These are phyloP conservation scores for Nasturtium officinale DNA, from an alignment of 345 rosid species.

Conservation along the genomic window DNA sequence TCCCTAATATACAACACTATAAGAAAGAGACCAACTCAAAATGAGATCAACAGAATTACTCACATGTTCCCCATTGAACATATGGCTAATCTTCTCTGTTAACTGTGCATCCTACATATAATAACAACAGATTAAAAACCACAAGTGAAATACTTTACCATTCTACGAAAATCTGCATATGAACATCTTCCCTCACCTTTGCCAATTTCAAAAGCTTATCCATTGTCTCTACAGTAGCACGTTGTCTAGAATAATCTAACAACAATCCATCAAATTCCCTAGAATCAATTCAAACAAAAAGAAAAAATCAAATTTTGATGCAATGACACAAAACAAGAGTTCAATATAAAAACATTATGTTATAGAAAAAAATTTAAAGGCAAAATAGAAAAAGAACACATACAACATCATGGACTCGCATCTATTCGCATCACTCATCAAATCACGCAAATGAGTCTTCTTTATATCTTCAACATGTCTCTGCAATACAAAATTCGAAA, in stretches of 20 bases:
- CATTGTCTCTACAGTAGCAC: slow-evolving; percentile 65
- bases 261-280: slow-evolving; percentile 80
- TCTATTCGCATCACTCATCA: slow-evolving; percentile 67
- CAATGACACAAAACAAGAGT: background rate
- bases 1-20: no score
- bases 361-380: background rate
- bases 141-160: background rate
- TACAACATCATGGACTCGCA: slow-evolving; percentile 82
- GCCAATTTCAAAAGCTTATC: slow-evolving; percentile 73
- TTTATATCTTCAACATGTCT: slow-evolving; percentile 71
- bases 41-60: no score
- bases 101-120: slow-evolving; percentile 70
- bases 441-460: slow-evolving; percentile 76
- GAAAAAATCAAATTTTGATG: background rate
- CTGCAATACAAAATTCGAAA: slow-evolving; percentile 48
- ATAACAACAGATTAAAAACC: background rate
- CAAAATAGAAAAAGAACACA: slow-evolving; percentile 15
- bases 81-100: slow-evolving; percentile 67
- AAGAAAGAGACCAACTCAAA: no score
- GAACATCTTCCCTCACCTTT: slow-evolving; percentile 53
- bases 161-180: background rate
- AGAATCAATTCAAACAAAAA: background rate
- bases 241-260: slow-evolving; percentile 81
- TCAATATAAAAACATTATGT: background rate
- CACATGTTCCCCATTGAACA: slow-evolving; percentile 87